Base-by-base conservation (phyloP, 441 rosid species). In the California macrophylla region DNA sequence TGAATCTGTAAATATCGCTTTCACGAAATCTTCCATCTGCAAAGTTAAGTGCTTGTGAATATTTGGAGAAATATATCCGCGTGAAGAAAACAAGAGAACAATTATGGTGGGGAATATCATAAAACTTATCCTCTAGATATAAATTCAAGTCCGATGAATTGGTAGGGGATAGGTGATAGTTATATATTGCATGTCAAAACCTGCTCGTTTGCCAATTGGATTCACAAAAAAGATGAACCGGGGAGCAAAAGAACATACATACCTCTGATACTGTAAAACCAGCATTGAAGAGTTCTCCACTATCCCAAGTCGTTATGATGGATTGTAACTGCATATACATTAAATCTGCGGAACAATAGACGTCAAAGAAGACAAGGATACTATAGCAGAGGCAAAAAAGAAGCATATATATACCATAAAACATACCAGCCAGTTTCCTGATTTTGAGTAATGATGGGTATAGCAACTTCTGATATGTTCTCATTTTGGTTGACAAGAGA, bases 321-420 rank as follows among this genome's bases (percentile, higher is more conserved):
- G 96, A 89, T 79, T 83, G 89, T 64, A 90, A 77, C 73, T 98
- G 95, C 99, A 94, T 84, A 80, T 90, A 97, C 75, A 94, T 76
- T 47, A 94, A 68, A 77, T 92, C 98, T 94, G 86, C 64, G 16
- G 76, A 77, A 75, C 30, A 13, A 54, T 69, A 29, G 70, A 25
- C 64, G 23, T 47, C 20, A 5, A 24, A 75, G 12, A 34, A 25
- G 62, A 66, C 4, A 15, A 58, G 50, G 47, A 45, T 23, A 40
- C 47, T 40, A 40, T 6, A 40, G n/a, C 47, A 40, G 47, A 40
- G 47, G 47, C 47, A 69, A 60, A 71, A 61, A 29, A 36, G 54
- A 61, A 68, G 69, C 32, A 68, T 75, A 18, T 69, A 68, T 75
- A 18, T 69, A 64, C 64, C 10, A 47, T 52, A 64, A 71, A 74